Base-by-base conservation (phyloP, 2,329 filamentous ascomycete species). In the Cercospora berteroae region DNA sequence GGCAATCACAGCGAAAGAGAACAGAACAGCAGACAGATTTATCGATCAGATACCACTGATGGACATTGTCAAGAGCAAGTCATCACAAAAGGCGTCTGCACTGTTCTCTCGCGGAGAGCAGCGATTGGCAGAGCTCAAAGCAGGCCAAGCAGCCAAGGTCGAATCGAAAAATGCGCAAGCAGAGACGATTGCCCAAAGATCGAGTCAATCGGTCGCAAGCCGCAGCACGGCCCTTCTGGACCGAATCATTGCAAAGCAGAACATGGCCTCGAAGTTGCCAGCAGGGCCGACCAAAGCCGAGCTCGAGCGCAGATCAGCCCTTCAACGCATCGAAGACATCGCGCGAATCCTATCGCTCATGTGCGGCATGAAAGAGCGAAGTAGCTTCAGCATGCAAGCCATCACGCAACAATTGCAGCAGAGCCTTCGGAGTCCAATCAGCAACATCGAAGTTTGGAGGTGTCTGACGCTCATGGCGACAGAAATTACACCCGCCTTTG, bases 61-160 rank as follows among this genome's bases (percentile, higher is more conserved):
- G 8, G 75, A 83, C 3, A 82, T 90, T 71, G 81, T 81, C 8
- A 78, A 80, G 36, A 86, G 86, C 76, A 79, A 82, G 5, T 85
- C 86, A 0, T 76, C 79, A 29, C 66, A 67, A 44, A 86, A 85
- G 64, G 81, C 85, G 20, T 85, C 87, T 12, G 85, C 87, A 1
- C 72, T 89, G 5, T 81, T 89, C 29, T 83, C 85, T 59, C 91
- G 89, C 74, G 90, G 90, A 31, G 89, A 91, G 71, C 86, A 86
- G 67, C 86, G 89, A 7, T 82, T 94, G n/a, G 83, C 88, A 66
- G 88, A 90, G 60, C 82, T 94, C 72, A 91, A 89, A 77, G 87
- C 83, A 67, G 72, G 70, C 63, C 68, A 72, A 27, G 69, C 67
- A 71, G 77, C 75, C 1, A 72, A 70, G 74, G 73, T 57, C 66